Evolutionary conservation across 805 yeast species (phyloP).

Genomic region (Cyberlindnera nakhonratchasimensis): DNA sequence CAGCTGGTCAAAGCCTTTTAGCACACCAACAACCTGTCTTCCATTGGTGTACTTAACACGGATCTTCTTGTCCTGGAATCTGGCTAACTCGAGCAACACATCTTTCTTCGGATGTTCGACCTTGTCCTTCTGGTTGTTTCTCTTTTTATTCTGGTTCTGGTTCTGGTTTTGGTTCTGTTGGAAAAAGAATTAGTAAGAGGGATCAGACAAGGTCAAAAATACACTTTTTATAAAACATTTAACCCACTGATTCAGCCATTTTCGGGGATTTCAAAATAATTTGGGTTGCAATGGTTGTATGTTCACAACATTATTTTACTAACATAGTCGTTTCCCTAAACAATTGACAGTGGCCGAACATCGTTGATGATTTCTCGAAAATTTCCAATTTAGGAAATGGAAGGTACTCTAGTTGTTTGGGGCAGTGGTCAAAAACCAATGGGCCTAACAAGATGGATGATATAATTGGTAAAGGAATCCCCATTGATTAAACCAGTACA

Average conservation of each 20-base stretch:
- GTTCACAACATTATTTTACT: too few relatives aligned
- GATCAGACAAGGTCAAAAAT: neutral
- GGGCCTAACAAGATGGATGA: too few relatives aligned
- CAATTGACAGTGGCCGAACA: too few relatives aligned
- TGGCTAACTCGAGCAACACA: slow-evolving; percentile 77
- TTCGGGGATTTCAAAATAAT: neutral
- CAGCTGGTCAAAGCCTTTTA: slow-evolving; percentile 81
- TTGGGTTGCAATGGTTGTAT: too few relatives aligned
- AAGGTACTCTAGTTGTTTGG: too few relatives aligned
- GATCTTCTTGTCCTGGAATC: slow-evolving; percentile 68
- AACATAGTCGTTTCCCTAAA: neutral
- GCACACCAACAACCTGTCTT: slow-evolving; percentile 67
- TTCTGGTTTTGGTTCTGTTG: slow-evolving; percentile 12
- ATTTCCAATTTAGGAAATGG: slow-evolving; percentile 2
- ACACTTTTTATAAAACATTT: neutral
- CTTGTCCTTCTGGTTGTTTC: slow-evolving; percentile 35
- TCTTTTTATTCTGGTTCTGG: slow-evolving; percentile 13
- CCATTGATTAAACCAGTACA: too few relatives aligned
- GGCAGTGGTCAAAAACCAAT: too few relatives aligned
- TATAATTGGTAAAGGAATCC: too few relatives aligned
- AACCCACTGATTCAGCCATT: slow-evolving; percentile 1
- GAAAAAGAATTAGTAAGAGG: too few relatives aligned
- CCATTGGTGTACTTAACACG: slow-evolving; percentile 84
- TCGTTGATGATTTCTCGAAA: neutral
- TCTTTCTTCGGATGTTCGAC: slow-evolving; percentile 79